Conservation (phyloP, 139 green algal genomes). For the Gonium pectorale region DNA sequence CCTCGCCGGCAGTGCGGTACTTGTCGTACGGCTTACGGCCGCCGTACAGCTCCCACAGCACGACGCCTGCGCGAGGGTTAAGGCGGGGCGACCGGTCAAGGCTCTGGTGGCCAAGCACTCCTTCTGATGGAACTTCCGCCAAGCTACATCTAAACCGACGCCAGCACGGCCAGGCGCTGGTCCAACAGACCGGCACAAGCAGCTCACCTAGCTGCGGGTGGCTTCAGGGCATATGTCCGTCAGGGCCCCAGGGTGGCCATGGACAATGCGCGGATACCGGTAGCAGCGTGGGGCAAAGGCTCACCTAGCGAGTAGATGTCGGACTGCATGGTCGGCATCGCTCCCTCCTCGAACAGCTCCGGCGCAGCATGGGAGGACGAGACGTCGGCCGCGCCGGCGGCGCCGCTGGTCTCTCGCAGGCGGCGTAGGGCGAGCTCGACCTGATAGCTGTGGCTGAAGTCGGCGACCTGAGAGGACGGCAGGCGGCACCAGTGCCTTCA, state of each 20-base stretch:
- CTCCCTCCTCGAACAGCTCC: conserved; percentile 38
- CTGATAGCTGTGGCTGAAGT: conserved; percentile 29
- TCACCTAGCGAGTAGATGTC: conserved; percentile 32
- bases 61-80: neutral
- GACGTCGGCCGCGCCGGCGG: neutral
- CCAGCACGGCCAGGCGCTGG: too few species aligned
- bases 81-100: neutral
- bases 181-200: too few species aligned
- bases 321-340: neutral
- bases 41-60: conserved; percentile 44
- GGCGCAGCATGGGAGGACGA: conserved; percentile 25
- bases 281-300: too few species aligned
- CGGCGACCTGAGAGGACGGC: conserved; percentile 14
- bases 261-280: too few species aligned
- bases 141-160: too few species aligned
- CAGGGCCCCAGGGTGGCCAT: too few species aligned
- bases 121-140: too few species aligned
- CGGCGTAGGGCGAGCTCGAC: neutral
- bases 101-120: too few species aligned
- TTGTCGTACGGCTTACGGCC: conserved; percentile 37
- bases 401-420: neutral
- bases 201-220: too few species aligned
- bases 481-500: too few species aligned
- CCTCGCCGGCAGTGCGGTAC: conserved; percentile 14
- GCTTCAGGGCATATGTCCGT: too few species aligned